Evolutionary conservation across 1,284 basidiomycete species (phyloP).

Genomic region (Malassezia slooffiae): DNA sequence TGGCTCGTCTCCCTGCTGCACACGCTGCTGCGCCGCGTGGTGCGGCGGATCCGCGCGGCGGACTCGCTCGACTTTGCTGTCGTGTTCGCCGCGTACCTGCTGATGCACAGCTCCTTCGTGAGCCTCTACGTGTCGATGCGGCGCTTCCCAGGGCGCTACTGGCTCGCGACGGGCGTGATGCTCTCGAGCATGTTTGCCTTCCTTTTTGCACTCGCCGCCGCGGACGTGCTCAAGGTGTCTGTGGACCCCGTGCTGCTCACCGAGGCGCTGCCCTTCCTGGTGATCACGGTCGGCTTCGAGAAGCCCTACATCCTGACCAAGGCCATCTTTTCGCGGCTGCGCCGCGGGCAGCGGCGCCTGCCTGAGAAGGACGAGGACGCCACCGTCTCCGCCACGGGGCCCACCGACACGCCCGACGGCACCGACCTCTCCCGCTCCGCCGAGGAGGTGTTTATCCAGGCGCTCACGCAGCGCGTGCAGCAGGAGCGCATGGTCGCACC

Average conservation of each 20-base stretch:
- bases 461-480: slow-evolving; percentile 43
- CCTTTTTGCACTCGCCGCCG: slow-evolving; percentile 72
- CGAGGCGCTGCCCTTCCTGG: slow-evolving; percentile 91
- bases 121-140: slow-evolving; percentile 51
- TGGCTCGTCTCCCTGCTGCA: slow-evolving; percentile 6
- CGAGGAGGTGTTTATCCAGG: slow-evolving; percentile 43
- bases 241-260: slow-evolving; percentile 86
- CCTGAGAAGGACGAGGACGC: slow-evolving; percentile 16
- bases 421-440: slow-evolving; percentile 9
- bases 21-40: slow-evolving; percentile 4
- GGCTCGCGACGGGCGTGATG: slow-evolving; percentile 63
- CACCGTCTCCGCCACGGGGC: slow-evolving; percentile 18
- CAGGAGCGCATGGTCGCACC: slow-evolving; percentile 49
- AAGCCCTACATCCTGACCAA: slow-evolving; percentile 85
- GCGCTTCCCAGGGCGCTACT: slow-evolving; percentile 41
- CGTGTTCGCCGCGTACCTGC: slow-evolving; percentile 82
- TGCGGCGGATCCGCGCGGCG: slow-evolving; percentile 52
- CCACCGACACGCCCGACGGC: slow-evolving; percentile 18
- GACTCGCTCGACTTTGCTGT: slow-evolving; percentile 91
- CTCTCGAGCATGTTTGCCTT: slow-evolving; percentile 77
- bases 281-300: slow-evolving; percentile 94
- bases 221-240: slow-evolving; percentile 69
- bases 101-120: slow-evolving; percentile 93
- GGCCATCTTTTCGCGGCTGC: slow-evolving; percentile 74
- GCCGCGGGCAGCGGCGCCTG: slow-evolving; percentile 51